phyloP scores from a whole-genome alignment of 441 rosid species.

The Croton laevigatus region DNA sequence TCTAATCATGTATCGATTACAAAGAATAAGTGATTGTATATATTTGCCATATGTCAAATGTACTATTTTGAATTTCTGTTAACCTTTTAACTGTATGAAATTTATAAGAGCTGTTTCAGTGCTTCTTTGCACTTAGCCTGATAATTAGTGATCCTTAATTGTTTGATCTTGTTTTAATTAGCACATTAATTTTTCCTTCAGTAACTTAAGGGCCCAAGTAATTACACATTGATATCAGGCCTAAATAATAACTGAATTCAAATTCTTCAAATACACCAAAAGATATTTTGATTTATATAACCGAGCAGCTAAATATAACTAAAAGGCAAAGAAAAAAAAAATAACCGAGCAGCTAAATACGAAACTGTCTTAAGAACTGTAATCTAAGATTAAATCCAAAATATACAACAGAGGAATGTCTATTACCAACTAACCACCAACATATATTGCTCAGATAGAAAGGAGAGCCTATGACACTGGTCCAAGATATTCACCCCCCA shows the following conservation, averaged over 20 bases:
- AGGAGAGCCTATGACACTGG: conserved; percentile 21
- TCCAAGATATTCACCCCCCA: conserved; percentile 68
- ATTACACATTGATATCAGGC: too few species aligned
- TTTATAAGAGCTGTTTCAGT: neutral
- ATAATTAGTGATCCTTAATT: neutral
- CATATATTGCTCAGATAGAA: neutral
- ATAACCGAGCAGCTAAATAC: too few species aligned
- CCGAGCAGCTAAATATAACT: too few species aligned
- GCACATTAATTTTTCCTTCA: too few species aligned
- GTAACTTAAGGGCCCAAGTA: too few species aligned
- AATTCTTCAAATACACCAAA: too few species aligned
- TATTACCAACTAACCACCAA: neutral
- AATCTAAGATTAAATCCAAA: too few species aligned
- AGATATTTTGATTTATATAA: too few species aligned
- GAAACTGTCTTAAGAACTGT: too few species aligned
- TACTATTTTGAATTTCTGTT: too few species aligned
- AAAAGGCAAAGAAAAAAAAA: too few species aligned
- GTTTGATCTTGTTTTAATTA: neutral
- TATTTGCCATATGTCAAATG: neutral
- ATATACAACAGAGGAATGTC: neutral
- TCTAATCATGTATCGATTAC: neutral
- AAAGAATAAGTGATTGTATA: neutral
- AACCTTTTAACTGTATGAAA: neutral
- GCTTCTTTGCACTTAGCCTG: neutral
- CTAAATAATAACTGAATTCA: too few species aligned